Percentiles rank a stretch among this genome's conserved stretches.
These are phyloP conservation scores for Erodium maritimum DNA, from an alignment of 345 rosid genomes.

Conservation along the genomic window DNA sequence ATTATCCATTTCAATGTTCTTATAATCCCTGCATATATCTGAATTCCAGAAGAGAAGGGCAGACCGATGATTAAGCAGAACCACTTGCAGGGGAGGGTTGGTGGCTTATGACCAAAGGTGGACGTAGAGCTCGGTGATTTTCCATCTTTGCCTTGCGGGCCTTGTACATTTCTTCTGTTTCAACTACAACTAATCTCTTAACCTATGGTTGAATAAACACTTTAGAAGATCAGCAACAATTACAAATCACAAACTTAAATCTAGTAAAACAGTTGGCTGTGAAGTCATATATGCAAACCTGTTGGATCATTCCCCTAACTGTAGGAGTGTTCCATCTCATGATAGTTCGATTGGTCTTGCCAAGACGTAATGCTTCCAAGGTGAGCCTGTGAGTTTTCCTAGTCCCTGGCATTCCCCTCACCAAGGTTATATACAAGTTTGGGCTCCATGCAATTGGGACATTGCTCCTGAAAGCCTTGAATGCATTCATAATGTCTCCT, in stretches of 20 bases:
- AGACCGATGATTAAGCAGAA: conserved; percentile 16
- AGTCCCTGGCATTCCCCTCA: conserved; percentile 76
- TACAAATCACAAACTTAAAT: not conserved
- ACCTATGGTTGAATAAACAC: conserved; percentile 26
- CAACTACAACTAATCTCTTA: conserved; percentile 60
- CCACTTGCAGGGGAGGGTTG: conserved; percentile 21
- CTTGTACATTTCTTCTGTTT: conserved; percentile 70
- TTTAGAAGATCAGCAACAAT: too few relatives aligned
- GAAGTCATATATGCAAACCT: conserved; percentile 23
- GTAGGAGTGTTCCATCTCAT: conserved; percentile 51
- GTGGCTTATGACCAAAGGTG: conserved; percentile 49
- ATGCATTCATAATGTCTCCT: conserved; percentile 46
- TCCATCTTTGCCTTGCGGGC: conserved; percentile 57
- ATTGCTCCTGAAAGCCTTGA: conserved; percentile 61
- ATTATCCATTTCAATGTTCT: too few relatives aligned
- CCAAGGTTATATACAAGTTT: conserved; percentile 56
- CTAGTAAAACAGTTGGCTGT: not conserved
- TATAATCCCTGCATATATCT: too few relatives aligned
- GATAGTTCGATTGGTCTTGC: conserved; percentile 65
- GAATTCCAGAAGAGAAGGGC: too few relatives aligned
- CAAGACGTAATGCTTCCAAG: conserved; percentile 57
- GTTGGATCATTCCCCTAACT: conserved; percentile 65
- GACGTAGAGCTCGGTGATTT: conserved; percentile 43
- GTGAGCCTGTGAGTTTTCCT: conserved; percentile 76
- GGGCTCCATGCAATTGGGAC: conserved; percentile 59